Percentiles rank a stretch among this genome's conserved stretches.
phyloP scores from a whole-genome alignment of 371 early-diverging fungal species.

The Syncephalastrum racemosum region DNA sequence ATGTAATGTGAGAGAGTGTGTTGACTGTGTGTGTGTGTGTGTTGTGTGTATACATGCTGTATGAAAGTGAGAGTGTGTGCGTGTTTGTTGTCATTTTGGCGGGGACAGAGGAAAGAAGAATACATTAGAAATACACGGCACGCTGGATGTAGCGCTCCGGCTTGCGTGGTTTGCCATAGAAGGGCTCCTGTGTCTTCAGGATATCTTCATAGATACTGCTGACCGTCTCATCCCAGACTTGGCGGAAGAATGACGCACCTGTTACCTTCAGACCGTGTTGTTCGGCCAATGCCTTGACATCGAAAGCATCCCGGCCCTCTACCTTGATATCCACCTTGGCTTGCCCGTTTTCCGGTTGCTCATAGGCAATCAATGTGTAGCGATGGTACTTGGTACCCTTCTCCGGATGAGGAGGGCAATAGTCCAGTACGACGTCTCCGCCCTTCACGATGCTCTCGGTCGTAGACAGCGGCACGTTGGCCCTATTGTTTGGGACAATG shows the following conservation, averaged over 20 bases:
- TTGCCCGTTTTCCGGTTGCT: conserved; percentile 67
- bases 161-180: conserved; percentile 62
- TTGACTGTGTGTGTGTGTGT: not conserved
- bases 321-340: conserved; percentile 49
- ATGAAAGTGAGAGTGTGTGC: not conserved
- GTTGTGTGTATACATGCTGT: conserved; percentile 6
- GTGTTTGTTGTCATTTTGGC: not conserved
- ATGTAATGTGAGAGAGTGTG: not conserved
- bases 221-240: conserved; percentile 73
- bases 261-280: conserved; percentile 44
- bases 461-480: conserved; percentile 66
- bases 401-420: conserved; percentile 82
- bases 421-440: conserved; percentile 63
- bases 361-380: conserved; percentile 68
- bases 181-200: conserved; percentile 49
- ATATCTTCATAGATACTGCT: conserved; percentile 67
- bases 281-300: conserved; percentile 48
- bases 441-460: conserved; percentile 42
- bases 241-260: conserved; percentile 76
- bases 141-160: conserved; percentile 50
- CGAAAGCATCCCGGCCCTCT: conserved; percentile 40
- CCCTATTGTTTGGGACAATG: conserved; percentile 24
- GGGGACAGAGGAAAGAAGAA: not conserved
- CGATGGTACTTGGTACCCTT: conserved; percentile 80
- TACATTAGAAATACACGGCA: conserved; percentile 45